These are phyloP conservation scores for Fusarium duplospermum DNA, from an alignment of 2,329 filamentous ascomycete genomes.

Conservation along the genomic window DNA sequence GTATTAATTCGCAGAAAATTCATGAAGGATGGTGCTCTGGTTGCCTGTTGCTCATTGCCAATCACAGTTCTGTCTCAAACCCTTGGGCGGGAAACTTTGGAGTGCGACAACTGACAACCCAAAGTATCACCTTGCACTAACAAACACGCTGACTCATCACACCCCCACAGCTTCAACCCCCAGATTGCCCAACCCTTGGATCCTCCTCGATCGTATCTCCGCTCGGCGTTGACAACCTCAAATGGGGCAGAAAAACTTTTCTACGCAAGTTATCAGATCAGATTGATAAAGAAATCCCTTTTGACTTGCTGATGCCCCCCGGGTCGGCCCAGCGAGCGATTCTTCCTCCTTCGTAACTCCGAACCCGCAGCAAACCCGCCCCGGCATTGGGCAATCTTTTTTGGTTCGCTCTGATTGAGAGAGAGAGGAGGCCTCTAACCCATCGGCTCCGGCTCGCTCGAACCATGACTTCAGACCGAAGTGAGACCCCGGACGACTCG, in stretches of 20 bases:
- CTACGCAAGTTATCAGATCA: slow-evolving; percentile 51
- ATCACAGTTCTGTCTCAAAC: neutral
- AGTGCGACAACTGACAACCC: neutral
- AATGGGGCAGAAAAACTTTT: slow-evolving; percentile 40
- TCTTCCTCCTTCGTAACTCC: slow-evolving; percentile 51
- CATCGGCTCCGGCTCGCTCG: slow-evolving; percentile 5
- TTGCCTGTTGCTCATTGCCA: neutral
- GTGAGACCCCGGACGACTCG: slow-evolving; percentile 55
- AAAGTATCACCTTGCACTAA: neutral
- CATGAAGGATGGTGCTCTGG: neutral
- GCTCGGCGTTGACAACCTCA: slow-evolving; percentile 43
- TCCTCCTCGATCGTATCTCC: slow-evolving; percentile 47
- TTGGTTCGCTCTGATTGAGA: neutral
- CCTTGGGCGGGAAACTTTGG: neutral
- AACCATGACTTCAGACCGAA: slow-evolving; percentile 49
- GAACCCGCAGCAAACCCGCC: slow-evolving; percentile 41
- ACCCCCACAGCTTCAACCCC: slow-evolving; percentile 1
- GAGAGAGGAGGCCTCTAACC: slow-evolving; percentile 6
- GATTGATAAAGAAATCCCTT: slow-evolving; percentile 54
- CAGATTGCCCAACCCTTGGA: neutral
- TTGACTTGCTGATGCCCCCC: slow-evolving; percentile 45
- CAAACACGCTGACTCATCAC: neutral
- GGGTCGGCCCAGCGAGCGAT: slow-evolving; percentile 31
- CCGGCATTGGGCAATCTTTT: slow-evolving; percentile 18
- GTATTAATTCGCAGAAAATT: neutral